A percentile compares a stretch with the other conserved stretches of the same genome.
These are phyloP conservation scores for Escovopsis sp. DNA, from an alignment of 2,329 filamentous ascomycete species.

Conservation along the genomic window DNA sequence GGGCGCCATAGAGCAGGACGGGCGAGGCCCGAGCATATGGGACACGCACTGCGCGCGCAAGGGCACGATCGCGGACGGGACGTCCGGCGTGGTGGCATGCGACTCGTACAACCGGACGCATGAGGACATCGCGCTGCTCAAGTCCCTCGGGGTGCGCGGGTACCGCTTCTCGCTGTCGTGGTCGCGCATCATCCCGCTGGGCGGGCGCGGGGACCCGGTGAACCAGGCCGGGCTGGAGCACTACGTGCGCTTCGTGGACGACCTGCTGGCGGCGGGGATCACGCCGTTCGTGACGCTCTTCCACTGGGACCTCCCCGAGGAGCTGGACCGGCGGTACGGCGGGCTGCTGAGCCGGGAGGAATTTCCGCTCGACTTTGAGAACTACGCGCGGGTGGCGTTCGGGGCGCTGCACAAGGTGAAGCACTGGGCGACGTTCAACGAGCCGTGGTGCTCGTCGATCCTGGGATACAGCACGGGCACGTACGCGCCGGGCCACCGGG, in stretches of 20 bases:
- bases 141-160: slow-evolving; percentile 53
- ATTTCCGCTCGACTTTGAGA: slow-evolving; percentile 66
- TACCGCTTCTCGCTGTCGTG: slow-evolving; percentile 81
- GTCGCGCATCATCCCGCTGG: slow-evolving; percentile 74
- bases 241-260: slow-evolving; percentile 67
- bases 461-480: slow-evolving; percentile 64
- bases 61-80: slow-evolving; percentile 69
- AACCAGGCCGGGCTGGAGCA: slow-evolving; percentile 65
- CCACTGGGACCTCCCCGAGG: slow-evolving; percentile 79
- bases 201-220: slow-evolving; percentile 65
- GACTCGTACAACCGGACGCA: slow-evolving; percentile 71
- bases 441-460: slow-evolving; percentile 74
- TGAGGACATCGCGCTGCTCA: slow-evolving; percentile 65
- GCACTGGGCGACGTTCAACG: slow-evolving; percentile 84
- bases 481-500: slow-evolving; percentile 71
- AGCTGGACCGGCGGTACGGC: slow-evolving; percentile 64
- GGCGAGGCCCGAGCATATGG: slow-evolving; percentile 74
- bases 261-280: slow-evolving; percentile 61
- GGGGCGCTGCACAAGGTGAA: slow-evolving; percentile 61
- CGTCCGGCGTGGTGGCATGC: slow-evolving; percentile 62
- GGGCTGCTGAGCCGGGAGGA: slow-evolving; percentile 68
- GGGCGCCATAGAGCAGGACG: slow-evolving; percentile 58
- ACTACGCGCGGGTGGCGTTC: slow-evolving; percentile 66
- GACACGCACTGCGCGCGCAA: slow-evolving; percentile 72
- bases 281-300: slow-evolving; percentile 69